Percentiles rank a stretch among this genome's conserved stretches.
Evolutionary conservation across 768 basidiomycete genomes (phyloP).

Genomic region (Pulveroboletus sp.): DNA sequence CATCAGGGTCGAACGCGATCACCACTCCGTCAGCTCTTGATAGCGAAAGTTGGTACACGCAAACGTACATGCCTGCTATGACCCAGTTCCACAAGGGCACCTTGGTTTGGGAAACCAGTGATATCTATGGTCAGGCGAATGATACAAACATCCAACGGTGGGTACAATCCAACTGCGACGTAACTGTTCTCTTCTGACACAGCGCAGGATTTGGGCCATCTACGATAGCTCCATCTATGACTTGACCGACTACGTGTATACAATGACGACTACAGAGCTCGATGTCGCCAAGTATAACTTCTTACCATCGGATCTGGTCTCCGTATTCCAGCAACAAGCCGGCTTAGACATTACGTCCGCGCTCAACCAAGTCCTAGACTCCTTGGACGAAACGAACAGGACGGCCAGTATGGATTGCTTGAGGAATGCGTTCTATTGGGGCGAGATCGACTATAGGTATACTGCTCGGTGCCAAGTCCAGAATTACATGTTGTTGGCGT

Average conservation of each 20-base stretch:
- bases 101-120: conserved; percentile 47
- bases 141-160: conserved; percentile 35
- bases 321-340: conserved; percentile 54
- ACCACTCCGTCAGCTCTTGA: conserved; percentile 35
- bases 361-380: conserved; percentile 44
- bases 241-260: conserved; percentile 66
- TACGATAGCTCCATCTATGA: conserved; percentile 60
- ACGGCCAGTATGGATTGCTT: conserved; percentile 49
- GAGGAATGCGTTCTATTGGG: conserved; percentile 57
- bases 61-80: conserved; percentile 54
- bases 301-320: conserved; percentile 46
- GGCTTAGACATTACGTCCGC: conserved; percentile 59
- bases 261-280: conserved; percentile 42
- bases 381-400: conserved; percentile 38
- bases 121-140: conserved; percentile 36
- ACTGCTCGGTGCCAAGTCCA: conserved; percentile 57
- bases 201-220: conserved; percentile 53
- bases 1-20: conserved; percentile 46
- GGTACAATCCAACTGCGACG: conserved; percentile 7
- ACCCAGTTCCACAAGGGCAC: conserved; percentile 57
- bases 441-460: conserved; percentile 57
- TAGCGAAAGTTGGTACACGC: conserved; percentile 52
- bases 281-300: conserved; percentile 48
- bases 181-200: conserved; percentile 8
- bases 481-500: conserved; percentile 55